Evolutionary conservation across 495 filamentous ascomycete genomes (phyloP).

Genomic region (Aspergillus baeticus): DNA sequence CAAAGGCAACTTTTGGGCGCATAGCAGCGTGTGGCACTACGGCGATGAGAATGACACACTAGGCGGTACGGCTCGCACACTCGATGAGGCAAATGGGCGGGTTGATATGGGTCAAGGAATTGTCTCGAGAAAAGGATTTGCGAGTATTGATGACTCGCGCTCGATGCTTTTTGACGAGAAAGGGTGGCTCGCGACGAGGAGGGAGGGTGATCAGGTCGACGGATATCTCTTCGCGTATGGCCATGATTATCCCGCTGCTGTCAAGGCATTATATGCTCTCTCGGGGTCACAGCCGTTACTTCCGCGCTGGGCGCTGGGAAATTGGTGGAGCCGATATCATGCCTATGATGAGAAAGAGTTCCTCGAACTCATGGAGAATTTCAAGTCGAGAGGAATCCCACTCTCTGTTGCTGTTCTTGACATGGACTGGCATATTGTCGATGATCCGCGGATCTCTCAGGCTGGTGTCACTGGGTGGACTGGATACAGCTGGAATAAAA

Average conservation of each 20-base stretch:
- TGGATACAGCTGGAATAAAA: constrained; percentile 58
- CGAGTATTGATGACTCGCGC: constrained; percentile 52
- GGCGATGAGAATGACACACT: constrained; percentile 44
- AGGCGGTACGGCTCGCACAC: constrained; percentile 53
- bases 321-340: constrained; percentile 65
- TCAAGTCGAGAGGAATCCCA: constrained; percentile 46
- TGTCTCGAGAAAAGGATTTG: constrained; percentile 43
- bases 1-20: constrained; percentile 30
- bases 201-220: constrained; percentile 43
- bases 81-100: constrained; percentile 53
- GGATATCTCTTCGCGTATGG: constrained; percentile 59
- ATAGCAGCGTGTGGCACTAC: constrained; percentile 44
- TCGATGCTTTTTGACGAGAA: constrained; percentile 54
- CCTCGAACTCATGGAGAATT: constrained; percentile 49
- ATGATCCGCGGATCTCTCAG: constrained; percentile 28
- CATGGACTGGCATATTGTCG: constrained; percentile 63
- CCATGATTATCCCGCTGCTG: constrained; percentile 50
- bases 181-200: constrained; percentile 45
- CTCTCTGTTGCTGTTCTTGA: constrained; percentile 56
- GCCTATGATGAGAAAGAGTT: constrained; percentile 51
- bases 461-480: constrained; percentile 49
- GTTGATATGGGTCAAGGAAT: constrained; percentile 47
- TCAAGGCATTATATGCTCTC: constrained; percentile 53
- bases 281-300: constrained; percentile 55
- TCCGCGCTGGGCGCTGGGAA: constrained; percentile 57